Base-by-base conservation (phyloP, 2,329 filamentous ascomycete species). In the Microcera coccophila region DNA sequence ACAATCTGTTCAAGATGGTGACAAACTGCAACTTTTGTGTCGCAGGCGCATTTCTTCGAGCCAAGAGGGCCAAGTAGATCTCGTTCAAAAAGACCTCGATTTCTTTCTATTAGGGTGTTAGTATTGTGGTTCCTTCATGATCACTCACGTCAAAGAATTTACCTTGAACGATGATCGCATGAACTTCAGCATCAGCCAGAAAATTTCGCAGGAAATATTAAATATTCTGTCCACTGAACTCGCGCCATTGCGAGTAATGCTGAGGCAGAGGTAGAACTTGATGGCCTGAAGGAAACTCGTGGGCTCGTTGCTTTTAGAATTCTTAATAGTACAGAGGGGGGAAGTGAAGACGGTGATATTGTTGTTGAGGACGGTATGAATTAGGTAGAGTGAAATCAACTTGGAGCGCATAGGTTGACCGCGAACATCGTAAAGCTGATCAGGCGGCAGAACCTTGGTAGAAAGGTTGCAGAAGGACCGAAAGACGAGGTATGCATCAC, bases 351-450 rank as follows among this genome's bases (percentile, higher is more conserved):
- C 86, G 45, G 79, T 69, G 50, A 91, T 87, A 67, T 97, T 88
- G 68, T 96, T 97, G 72, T 95, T 95, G 36, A 98, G 79, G 43
- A 96, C 82, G 31, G 89, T 95, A 62, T 96, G 90, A 51, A 98
- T 93, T 48, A 97, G 84, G 64, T 98, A 90, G 43, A 98, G 78
- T 14, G 93, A 96, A 49, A 98, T 81, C 39, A 98, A 76, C 67
- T 98, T 98, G 3, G 91, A 96, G 47, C 93, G 84, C 91, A 98
- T 98, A 28, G 91, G 88, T 61, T 96, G 90, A 15, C 90, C 91
- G 42, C 89, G 90, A 39, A 95, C 71, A 60, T 98, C 93, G 59
- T 91, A 90, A 16, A 95, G 82, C 64, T 97, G 90, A 49, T 98
- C 93, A 3, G 90, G 82, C 8, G 87, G 82, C 19, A 98, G 74